phyloP scores from a whole-genome alignment of 2,329 filamentous ascomycete species.

The Colletotrichum tropicicola region DNA sequence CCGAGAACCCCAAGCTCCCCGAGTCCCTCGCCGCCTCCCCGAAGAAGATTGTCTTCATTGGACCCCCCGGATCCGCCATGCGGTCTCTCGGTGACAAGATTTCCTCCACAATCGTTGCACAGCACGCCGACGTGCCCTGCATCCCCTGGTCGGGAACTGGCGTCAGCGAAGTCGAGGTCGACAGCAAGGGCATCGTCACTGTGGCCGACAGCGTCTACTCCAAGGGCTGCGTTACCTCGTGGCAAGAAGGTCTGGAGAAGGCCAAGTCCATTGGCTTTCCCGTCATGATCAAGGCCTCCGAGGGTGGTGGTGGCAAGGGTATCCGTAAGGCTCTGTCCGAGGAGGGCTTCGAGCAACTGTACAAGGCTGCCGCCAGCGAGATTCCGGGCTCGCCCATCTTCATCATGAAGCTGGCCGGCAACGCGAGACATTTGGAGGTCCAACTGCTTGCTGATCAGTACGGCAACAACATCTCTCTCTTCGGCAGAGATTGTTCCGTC shows the following conservation, averaged over 20 bases:
- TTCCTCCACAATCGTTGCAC: slow-evolving; percentile 97
- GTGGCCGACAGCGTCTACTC: slow-evolving; percentile 86
- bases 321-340: slow-evolving; percentile 93
- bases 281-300: slow-evolving; percentile 99
- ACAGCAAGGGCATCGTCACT: slow-evolving; percentile 87
- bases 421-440: slow-evolving; percentile 95
- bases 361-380: slow-evolving; percentile 96
- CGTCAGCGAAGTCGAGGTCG: slow-evolving; percentile 81
- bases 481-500: slow-evolving; percentile 98
- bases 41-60: slow-evolving; percentile 99
- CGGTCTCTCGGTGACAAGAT: slow-evolving; percentile 99
- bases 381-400: slow-evolving; percentile 99
- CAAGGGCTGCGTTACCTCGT: slow-evolving; percentile 89
- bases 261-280: slow-evolving; percentile 95
- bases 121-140: slow-evolving; percentile 94
- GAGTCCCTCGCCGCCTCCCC: slow-evolving; percentile 95
- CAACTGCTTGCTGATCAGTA: slow-evolving; percentile 98
- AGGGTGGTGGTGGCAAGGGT: slow-evolving; percentile 98
- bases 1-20: slow-evolving; percentile 97
- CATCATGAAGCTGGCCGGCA: slow-evolving; percentile 99
- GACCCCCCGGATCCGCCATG: slow-evolving; percentile 97
- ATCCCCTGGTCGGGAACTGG: slow-evolving; percentile 99
- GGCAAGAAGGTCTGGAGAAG: slow-evolving; percentile 87
- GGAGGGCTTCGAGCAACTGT: slow-evolving; percentile 84
- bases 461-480: slow-evolving; percentile 99